Evolutionary conservation across 768 basidiomycete genomes (phyloP), one percentile per base, ranked within the genome.

Genomic region (Scleroderma citrinum): DNA sequence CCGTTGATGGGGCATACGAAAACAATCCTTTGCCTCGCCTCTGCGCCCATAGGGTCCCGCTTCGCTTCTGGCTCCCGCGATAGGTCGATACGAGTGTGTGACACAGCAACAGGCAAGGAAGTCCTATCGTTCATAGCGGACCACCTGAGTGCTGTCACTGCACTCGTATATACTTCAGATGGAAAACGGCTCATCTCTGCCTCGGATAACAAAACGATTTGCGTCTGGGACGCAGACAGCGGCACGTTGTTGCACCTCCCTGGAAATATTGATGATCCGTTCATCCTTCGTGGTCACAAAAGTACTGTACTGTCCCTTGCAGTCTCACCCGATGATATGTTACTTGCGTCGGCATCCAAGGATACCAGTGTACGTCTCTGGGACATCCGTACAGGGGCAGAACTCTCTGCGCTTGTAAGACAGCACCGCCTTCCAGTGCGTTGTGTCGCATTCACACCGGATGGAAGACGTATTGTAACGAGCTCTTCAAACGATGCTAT

Each of bases 31-130:
- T 39, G 62, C 3, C 55, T 67, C 11, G 57, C 62, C 0, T 68
- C 64, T 49, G 68, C 68, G 0, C 66, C 66, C 0, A 40, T 48
- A 14, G 62, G 52, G 3, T 46, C 32, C 21, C 58, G 45, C 19
- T 61, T 69, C 37, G 62, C 56, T 12, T 69, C 68, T 16, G 66
- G 66, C 17, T 64, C 66, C 2, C 49, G 60, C n/a, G 66, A 67
- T 24, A 48, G 49, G 29, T 53, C 59, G 7, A 61, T 68, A 34
- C 58, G 57, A 2, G 44, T 61, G 35, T 69, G 66, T 68, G 62
- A 67, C 29, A 52, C 56, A 3, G 29, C 2, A 14, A 38, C 44
- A 1, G 66, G 68, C 1, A 1, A n/a, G n/a, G 50, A 50, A 41
- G 56, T 21, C 1, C 13, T 63, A 0, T 29, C 50, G 17, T 51